A percentile compares a stretch with the other conserved stretches of the same genome.
Conservation (phyloP, 257 asterid species). For the Solanum rostratum region DNA sequence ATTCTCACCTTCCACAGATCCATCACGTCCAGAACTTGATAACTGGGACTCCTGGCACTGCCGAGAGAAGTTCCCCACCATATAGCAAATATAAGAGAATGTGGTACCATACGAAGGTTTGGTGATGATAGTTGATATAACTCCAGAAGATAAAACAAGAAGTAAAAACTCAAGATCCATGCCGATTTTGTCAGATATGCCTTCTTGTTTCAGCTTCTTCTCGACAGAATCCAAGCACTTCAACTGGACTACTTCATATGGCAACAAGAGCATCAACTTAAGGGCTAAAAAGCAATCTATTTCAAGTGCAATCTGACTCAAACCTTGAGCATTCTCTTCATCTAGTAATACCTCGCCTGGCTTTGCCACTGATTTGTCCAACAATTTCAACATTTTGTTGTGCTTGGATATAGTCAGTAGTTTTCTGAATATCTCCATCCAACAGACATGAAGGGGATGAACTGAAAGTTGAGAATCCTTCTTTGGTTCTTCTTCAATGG, state of each 20-base stretch:
- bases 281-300: constrained; percentile 54
- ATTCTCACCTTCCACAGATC: constrained; percentile 7
- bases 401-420: constrained; percentile 28
- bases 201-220: constrained; percentile 53
- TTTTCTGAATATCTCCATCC: constrained; percentile 46
- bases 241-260: constrained; percentile 39
- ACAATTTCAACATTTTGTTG: constrained; percentile 34
- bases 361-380: constrained; percentile 36
- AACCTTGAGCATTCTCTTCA: constrained; percentile 38
- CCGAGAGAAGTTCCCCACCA: constrained; percentile 65
- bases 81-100: constrained; percentile 66
- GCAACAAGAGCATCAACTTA: constrained; percentile 44
- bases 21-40: constrained; percentile 3
- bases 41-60: constrained; percentile 43
- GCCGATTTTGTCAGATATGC: constrained; percentile 32
- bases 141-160: constrained; percentile 64
- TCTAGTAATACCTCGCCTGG: constrained; percentile 33
- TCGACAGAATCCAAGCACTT: constrained; percentile 76
- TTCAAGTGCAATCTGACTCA: constrained; percentile 36
- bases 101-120: constrained; percentile 45
- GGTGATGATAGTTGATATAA: constrained; percentile 33
- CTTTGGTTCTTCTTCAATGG: constrained; percentile 36
- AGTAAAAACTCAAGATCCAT: constrained; percentile 37
- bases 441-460: constrained; percentile 79
- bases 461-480: constrained; percentile 13